Base-by-base conservation (phyloP, 768 basidiomycete genomes). In the Lactarius deliciosus region DNA sequence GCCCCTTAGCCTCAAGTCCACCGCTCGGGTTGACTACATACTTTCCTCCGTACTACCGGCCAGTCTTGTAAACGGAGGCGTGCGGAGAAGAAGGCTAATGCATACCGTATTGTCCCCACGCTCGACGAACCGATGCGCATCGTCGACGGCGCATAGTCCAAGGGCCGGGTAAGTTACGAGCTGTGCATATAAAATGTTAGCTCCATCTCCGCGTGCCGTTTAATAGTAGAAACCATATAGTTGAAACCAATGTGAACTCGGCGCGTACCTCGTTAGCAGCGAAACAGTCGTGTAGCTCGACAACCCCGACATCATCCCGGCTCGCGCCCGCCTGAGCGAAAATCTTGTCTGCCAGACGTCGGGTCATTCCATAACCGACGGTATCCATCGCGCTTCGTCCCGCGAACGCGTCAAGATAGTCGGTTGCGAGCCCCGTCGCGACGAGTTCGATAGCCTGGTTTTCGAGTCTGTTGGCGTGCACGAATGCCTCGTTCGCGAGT, bases 361-460 rank as follows among this genome's bases (percentile, higher is more conserved):
- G 86, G 2, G 89, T 82, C 91, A 94, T 94, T 60, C 81, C 76
- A 61, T 88, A 92, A 1, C 92, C 92, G 20, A 90, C 84, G 2
- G 93, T 80, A 66, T 94, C 88, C 85, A 95, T 93, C 1, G 89
- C 82, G 69, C 86, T 89, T 34, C 76, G 77, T 63, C 83, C 82
- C 71, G 90, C 86, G 68, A 90, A 92, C 3, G 91, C 83, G 16
- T 76, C 75, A 2, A 85, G 79, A 16, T 81, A 79, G 72, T 94
- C 93, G 1, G 92, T 94, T 43, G 80, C 78, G 43, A 93, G 77
- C 3, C 81, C 82, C 69, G 84, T 83, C 0, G 86, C 83, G 25
- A 90, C 86, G 57, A 95, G 86, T 73, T 94, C 92, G 68, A 93
- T 91, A 18, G 91, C 91, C 73, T 94, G 92, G 73, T 92, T 94